A percentile compares a stretch with the other conserved stretches of the same genome.
These are phyloP conservation scores for Xerocomus potaroensis DNA, from an alignment of 768 basidiomycete species.

Conservation along the genomic window DNA sequence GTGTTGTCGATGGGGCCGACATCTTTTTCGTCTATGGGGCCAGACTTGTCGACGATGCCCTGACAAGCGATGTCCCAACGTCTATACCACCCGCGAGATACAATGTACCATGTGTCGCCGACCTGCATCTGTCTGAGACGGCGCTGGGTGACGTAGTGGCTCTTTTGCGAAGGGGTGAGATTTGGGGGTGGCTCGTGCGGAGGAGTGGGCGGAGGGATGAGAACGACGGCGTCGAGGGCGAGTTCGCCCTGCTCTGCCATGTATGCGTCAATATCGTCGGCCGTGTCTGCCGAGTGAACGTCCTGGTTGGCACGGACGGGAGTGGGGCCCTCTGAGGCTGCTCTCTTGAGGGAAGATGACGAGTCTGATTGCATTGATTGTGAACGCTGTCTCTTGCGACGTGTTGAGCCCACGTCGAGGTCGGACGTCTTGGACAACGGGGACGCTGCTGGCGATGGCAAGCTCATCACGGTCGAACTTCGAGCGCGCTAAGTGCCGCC, in stretches of 20 bases:
- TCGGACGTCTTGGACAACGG: constrained; percentile 41
- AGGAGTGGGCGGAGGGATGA: constrained; percentile 26
- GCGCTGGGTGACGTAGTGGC: constrained; percentile 45
- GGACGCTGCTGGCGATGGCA: constrained; percentile 39
- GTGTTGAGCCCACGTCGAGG: constrained; percentile 27
- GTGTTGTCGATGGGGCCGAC: constrained; percentile 77
- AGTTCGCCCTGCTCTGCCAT: constrained; percentile 57
- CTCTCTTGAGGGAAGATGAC: constrained; percentile 77
- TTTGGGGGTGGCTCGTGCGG: constrained; percentile 20
- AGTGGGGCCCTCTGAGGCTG: constrained; percentile 60
- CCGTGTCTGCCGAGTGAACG: constrained; percentile 32
- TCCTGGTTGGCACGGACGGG: constrained; percentile 21
- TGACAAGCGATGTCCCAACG: constrained; percentile 72
- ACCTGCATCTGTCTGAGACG: constrained; percentile 48
- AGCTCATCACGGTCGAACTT: constrained; percentile 37
- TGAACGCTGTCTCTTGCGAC: constrained; percentile 70
- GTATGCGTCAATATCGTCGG: constrained; percentile 63
- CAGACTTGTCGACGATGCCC: constrained; percentile 66
- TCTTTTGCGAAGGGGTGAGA: constrained; percentile 42
- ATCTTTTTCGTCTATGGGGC: constrained; percentile 53
- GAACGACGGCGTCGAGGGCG: constrained; percentile 12
- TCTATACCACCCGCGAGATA: constrained; percentile 68
- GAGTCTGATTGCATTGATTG: constrained; percentile 71
- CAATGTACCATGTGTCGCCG: constrained; percentile 77
- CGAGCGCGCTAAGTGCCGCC: too few relatives aligned